These are phyloP conservation scores for Paecilomyces sp. DNA, from an alignment of 2,329 filamentous ascomycete species.

Conservation along the genomic window DNA sequence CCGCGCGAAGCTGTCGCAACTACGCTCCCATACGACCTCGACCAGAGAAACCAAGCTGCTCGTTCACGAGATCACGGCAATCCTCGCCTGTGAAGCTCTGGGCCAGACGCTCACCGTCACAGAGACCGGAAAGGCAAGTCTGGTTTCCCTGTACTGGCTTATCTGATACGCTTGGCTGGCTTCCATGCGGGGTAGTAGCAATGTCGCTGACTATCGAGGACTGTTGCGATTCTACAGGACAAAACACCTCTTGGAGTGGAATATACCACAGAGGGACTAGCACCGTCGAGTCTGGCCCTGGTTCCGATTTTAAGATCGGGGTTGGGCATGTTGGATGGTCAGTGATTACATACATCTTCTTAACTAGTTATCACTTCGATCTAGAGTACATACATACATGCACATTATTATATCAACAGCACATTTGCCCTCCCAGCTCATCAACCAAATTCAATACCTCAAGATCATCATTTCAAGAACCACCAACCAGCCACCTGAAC, in stretches of 20 bases:
- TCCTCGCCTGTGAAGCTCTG: slow-evolving; percentile 77
- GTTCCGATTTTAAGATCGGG: slow-evolving; percentile 92
- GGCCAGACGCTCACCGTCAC: slow-evolving; percentile 52
- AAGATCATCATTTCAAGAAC: not conserved
- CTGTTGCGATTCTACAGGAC: slow-evolving; percentile 46
- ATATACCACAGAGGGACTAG: slow-evolving; percentile 60
- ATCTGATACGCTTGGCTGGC: not conserved
- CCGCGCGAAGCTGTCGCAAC: slow-evolving; percentile 78
- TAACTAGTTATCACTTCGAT: no score
- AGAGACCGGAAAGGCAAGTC: slow-evolving; percentile 57
- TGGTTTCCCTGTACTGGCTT: not conserved
- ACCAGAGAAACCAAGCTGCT: slow-evolving; percentile 72
- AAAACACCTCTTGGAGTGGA: slow-evolving; percentile 70
- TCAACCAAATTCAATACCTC: not conserved
- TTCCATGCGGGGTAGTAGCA: not conserved
- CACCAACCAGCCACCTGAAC: not conserved
- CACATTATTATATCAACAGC: not conserved
- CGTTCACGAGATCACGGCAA: slow-evolving; percentile 77
- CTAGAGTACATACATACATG: not conserved
- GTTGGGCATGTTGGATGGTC: slow-evolving; percentile 82
- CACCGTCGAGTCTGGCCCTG: slow-evolving; percentile 64
- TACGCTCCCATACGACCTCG: slow-evolving; percentile 65
- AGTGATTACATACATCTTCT: slow-evolving; percentile 8
- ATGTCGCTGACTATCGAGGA: not conserved
- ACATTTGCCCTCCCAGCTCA: not conserved